Percentiles rank a stretch among this genome's conserved stretches.
These are phyloP conservation scores for Naumovozyma baii DNA, from an alignment of 805 yeast genomes.

Conservation along the genomic window DNA sequence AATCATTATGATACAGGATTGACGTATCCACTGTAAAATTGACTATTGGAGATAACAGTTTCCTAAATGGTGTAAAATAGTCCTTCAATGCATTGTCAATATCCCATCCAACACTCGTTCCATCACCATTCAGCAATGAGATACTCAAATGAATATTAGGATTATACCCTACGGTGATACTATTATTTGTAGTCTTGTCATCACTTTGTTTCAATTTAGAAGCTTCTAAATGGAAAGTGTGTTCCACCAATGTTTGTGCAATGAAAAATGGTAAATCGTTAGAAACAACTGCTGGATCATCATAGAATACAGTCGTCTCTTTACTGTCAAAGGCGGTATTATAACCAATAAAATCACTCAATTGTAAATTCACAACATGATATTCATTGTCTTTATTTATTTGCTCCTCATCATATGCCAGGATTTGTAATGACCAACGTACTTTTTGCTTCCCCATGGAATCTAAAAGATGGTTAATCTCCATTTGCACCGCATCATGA, in stretches of 20 bases:
- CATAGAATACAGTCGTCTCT: conserved; percentile 29
- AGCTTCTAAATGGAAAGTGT: conserved; percentile 36
- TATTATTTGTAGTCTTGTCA: conserved; percentile 8
- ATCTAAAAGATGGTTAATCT: conserved; percentile 34
- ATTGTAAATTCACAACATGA: conserved; percentile 32
- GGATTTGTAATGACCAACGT: conserved; percentile 29
- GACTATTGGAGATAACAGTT: conserved; percentile 43
- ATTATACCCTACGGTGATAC: conserved; percentile 32
- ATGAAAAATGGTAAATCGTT: conserved; percentile 57
- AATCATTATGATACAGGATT: conserved; percentile 49
- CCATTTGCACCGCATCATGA: conserved; percentile 42
- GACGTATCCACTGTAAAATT: conserved; percentile 74
- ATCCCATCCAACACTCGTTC: conserved; percentile 64
- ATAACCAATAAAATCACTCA: conserved; percentile 37
- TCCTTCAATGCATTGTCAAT: conserved; percentile 43
- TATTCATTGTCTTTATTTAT: conserved; percentile 15
- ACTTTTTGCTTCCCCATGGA: conserved; percentile 21
- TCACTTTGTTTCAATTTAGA: conserved; percentile 3
- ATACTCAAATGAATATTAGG: conserved; percentile 69
- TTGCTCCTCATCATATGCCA: conserved; percentile 16
- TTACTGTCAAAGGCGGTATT: conserved; percentile 35
- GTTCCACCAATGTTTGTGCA: conserved; percentile 42
- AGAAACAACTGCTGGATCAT: conserved; percentile 36
- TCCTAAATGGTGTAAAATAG: conserved; percentile 47
- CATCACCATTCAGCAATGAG: conserved; percentile 63